Evolutionary conservation across 2,329 filamentous ascomycete species (phyloP).

Genomic region (Botrytis hyacinthi): DNA sequence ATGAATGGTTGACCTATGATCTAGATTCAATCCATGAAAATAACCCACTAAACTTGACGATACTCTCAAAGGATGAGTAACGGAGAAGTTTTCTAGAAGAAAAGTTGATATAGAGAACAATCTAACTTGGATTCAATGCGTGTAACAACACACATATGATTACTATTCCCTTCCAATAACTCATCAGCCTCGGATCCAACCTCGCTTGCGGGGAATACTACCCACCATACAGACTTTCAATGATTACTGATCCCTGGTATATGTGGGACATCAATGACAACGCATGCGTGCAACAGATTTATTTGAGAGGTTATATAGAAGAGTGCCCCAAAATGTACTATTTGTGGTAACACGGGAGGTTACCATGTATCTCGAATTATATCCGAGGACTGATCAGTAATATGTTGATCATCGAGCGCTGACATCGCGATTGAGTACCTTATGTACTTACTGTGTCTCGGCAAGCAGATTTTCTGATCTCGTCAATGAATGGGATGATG

Average conservation of each 20-base stretch:
- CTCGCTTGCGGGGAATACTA: neutral
- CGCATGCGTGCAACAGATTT: neutral
- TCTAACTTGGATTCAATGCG: neutral
- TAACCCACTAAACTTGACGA: neutral
- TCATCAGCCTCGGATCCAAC: constrained; percentile 13
- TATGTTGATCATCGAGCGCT: neutral
- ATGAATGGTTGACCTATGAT: neutral
- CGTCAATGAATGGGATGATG: neutral
- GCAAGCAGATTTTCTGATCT: neutral
- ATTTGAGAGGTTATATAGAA: neutral
- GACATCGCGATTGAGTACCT: neutral
- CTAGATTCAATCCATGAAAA: neutral
- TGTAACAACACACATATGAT: neutral
- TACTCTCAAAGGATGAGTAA: no score
- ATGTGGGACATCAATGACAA: neutral
- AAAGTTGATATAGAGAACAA: neutral
- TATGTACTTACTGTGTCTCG: neutral
- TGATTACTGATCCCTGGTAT: constrained; percentile 1
- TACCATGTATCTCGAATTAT: neutral
- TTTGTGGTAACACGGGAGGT: neutral
- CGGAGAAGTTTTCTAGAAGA: neutral
- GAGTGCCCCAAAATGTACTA: neutral
- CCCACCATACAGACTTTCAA: neutral
- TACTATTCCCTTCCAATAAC: neutral
- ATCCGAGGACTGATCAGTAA: neutral